Evolutionary conservation across 1,284 basidiomycete species (phyloP), one percentile per base, ranked within the genome.

Genomic region (Malassezia restricta): DNA sequence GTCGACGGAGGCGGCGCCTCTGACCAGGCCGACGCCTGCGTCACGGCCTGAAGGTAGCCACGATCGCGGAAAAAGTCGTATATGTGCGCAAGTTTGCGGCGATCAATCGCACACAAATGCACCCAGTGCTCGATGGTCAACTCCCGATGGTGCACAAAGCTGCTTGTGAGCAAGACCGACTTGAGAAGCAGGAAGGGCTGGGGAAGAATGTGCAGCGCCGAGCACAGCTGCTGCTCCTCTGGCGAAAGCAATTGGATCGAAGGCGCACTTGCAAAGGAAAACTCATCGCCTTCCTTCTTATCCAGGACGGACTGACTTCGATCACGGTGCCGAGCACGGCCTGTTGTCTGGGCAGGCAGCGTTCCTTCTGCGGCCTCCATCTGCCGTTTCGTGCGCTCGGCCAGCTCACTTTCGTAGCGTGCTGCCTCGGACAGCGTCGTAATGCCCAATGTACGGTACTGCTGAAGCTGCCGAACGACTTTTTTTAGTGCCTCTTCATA

Each of bases 161-260:
- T 60, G 31, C 61, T 63, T 29, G 63, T 53, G 24, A 73, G 58
- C 27, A 73, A 62, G 44, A 60, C 62, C 58, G 64, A 58, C 49
- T 73, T 73, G 56, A 73, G 65, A 44, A 69, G 40, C 51, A 73
- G 54, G 49, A 64, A 73, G 1, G 67, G 62, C 44, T 63, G 59
- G 5, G 70, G 70, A n/a, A 64, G 49, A 53, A 73, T 68, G 14
- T 69, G 63, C 40, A 66, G 53, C 17, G 56, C 53, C 12, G 68
- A 68, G 47, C 68, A 71, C 37, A 69, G 58, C 42, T 63, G 59
- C 47, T 61, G 60, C 50, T 73, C 70, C 30, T 57, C 57, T 14
- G 56, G 47, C 20, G 66, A 64, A 24, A 71, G 65, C 45, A 71
- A 58, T 47, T 66, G 53, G 30, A 73, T 63, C 12, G 62, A 64